phyloP scores from a whole-genome alignment of 2,329 filamentous ascomycete species.

The Hymenoscyphus fructigenus region DNA sequence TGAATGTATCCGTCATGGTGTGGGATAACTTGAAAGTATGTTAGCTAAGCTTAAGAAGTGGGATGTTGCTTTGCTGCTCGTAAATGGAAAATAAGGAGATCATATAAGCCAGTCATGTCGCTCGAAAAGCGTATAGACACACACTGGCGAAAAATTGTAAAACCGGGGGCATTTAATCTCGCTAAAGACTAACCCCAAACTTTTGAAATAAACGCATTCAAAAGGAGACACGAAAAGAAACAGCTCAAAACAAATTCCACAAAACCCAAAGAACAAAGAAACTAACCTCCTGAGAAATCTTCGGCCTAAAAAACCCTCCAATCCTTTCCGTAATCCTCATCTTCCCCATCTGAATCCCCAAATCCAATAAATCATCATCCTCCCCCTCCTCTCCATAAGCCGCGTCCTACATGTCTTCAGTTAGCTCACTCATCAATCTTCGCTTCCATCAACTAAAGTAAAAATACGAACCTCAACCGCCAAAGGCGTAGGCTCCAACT shows the following conservation, averaged over 20 bases:
- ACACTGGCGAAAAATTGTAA: not conserved
- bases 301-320: conserved; percentile 69
- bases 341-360: conserved; percentile 70
- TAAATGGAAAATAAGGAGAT: not conserved
- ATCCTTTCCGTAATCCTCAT: conserved; percentile 73
- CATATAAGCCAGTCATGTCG: not conserved
- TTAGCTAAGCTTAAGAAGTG: not conserved
- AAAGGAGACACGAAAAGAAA: not conserved
- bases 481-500: conserved; percentile 62
- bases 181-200: not conserved
- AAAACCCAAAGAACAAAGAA: not conserved
- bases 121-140: not conserved
- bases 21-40: conserved; percentile 21
- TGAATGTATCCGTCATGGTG: conserved; percentile 22
- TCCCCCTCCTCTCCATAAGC: conserved; percentile 66
- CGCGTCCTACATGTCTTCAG: conserved; percentile 49
- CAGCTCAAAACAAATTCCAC: not conserved
- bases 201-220: not conserved
- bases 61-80: not conserved
- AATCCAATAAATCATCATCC: conserved; percentile 67
- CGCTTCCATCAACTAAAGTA: too few species aligned
- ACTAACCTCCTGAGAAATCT: conserved; percentile 69
- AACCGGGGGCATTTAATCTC: not conserved
- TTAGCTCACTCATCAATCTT: too few species aligned
- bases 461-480: conserved; percentile 54